These are phyloP conservation scores for Lactarius tabidus DNA, from an alignment of 768 basidiomycete species.

Conservation along the genomic window DNA sequence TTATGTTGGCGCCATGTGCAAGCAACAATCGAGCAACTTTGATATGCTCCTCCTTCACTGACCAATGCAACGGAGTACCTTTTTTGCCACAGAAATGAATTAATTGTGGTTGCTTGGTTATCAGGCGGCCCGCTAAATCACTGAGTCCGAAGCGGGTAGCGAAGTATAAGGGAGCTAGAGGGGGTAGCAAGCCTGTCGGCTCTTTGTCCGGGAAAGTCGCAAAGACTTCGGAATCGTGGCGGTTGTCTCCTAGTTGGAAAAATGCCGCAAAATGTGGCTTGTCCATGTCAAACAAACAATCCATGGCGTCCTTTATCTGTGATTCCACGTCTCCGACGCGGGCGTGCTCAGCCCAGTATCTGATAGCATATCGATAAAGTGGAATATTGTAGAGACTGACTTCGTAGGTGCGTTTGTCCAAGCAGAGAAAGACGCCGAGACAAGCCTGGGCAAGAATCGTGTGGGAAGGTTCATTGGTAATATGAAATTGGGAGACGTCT, in stretches of 20 bases:
- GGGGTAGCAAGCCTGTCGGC: too few relatives aligned
- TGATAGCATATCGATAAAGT: background rate
- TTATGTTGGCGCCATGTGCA: background rate
- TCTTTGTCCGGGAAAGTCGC: background rate
- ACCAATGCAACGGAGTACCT: background rate
- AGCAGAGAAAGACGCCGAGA: background rate
- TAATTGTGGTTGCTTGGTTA: background rate
- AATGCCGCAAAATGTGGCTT: background rate
- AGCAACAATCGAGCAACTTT: background rate
- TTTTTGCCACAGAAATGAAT: background rate
- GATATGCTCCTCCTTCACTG: background rate
- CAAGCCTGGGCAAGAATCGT: background rate
- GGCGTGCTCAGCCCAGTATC: background rate
- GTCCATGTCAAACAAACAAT: background rate
- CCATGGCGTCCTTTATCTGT: background rate
- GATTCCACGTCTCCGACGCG: background rate
- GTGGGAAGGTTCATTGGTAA: background rate
- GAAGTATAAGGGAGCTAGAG: background rate
- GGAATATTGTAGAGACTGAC: background rate
- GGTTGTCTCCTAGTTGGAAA: too few relatives aligned
- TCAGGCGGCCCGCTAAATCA: background rate
- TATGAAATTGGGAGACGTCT: background rate
- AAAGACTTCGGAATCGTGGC: background rate
- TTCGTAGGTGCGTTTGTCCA: background rate
- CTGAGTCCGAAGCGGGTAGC: background rate